These are phyloP conservation scores for Hypoxylon perforatum DNA, from an alignment of 495 filamentous ascomycete species.

Conservation along the genomic window DNA sequence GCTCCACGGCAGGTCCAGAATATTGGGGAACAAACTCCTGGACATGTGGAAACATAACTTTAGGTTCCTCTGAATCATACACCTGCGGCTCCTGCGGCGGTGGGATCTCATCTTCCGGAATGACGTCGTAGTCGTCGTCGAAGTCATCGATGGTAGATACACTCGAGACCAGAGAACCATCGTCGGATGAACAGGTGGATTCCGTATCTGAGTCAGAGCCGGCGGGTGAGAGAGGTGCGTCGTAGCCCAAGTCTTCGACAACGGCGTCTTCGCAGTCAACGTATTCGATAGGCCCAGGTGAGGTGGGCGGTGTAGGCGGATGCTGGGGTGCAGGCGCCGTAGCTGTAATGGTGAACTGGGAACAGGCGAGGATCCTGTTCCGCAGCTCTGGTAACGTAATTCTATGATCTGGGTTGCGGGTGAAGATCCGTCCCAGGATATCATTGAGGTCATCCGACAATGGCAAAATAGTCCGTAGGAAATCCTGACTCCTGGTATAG, in stretches of 20 bases:
- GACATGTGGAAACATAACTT: slow-evolving; percentile 44
- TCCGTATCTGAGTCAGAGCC: slow-evolving; percentile 56
- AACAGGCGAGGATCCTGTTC: slow-evolving; percentile 78
- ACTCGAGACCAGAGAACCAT: slow-evolving; percentile 57
- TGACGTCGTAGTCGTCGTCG: slow-evolving; percentile 52
- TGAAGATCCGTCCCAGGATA: slow-evolving; percentile 91
- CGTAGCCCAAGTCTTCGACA: slow-evolving; percentile 51
- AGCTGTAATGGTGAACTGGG: slow-evolving; percentile 72
- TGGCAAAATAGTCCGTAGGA: slow-evolving; percentile 92
- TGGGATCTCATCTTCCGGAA: slow-evolving; percentile 57
- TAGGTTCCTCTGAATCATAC: slow-evolving; percentile 55
- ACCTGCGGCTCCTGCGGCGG: slow-evolving; percentile 52
- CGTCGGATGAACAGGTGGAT: slow-evolving; percentile 60
- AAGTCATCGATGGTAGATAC: slow-evolving; percentile 59
- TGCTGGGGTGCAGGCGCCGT: slow-evolving; percentile 32
- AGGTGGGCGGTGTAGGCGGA: slow-evolving; percentile 50
- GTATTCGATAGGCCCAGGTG: slow-evolving; percentile 55
- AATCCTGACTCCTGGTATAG: slow-evolving; percentile 84
- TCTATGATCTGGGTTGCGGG: slow-evolving; percentile 84
- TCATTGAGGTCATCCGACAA: slow-evolving; percentile 89
- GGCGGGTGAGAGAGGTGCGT: slow-evolving; percentile 54
- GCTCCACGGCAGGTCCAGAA: slow-evolving; percentile 31
- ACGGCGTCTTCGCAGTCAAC: slow-evolving; percentile 56
- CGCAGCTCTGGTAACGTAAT: slow-evolving; percentile 87
- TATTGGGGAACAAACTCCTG: slow-evolving; percentile 57